phyloP scores from a whole-genome alignment of 495 filamentous ascomycete species.

The Stereocaulon alpinum region DNA sequence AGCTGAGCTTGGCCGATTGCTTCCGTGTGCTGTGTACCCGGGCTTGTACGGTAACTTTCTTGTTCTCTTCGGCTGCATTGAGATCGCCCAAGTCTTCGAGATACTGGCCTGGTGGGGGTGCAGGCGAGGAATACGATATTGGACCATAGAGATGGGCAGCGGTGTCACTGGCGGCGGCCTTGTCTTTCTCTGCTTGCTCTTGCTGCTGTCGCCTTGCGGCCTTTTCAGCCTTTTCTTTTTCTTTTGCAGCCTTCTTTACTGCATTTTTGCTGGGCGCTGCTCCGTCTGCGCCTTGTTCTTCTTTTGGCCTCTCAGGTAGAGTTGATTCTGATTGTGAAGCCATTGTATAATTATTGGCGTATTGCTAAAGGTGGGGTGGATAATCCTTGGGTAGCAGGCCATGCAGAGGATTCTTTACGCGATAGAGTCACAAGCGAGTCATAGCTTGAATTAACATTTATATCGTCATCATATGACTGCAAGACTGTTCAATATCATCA shows the following conservation, averaged over 20 bases:
- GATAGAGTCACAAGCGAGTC: background rate
- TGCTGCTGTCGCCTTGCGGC: slow-evolving; percentile 44
- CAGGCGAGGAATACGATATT: slow-evolving; percentile 17
- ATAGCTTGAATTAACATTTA: background rate
- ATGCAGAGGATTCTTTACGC: background rate
- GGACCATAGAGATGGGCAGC: slow-evolving; percentile 61
- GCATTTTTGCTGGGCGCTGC: slow-evolving; percentile 51
- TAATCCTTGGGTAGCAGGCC: no score
- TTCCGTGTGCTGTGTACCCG: slow-evolving; percentile 79
- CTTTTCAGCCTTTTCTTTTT: slow-evolving; percentile 57
- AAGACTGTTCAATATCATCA: background rate
- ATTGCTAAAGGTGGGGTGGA: no score
- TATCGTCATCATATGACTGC: background rate
- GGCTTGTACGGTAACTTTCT: slow-evolving; percentile 69
- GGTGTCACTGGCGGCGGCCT: slow-evolving; percentile 51
- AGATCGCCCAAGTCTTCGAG: slow-evolving; percentile 42
- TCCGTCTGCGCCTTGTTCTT: slow-evolving; percentile 19
- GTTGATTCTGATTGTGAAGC: slow-evolving; percentile 11
- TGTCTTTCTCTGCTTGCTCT: slow-evolving; percentile 28
- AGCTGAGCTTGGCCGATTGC: slow-evolving; percentile 85
- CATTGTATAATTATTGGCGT: slow-evolving; percentile 5
- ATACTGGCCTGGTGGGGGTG: slow-evolving; percentile 10
- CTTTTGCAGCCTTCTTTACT: slow-evolving; percentile 57
- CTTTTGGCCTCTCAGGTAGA: slow-evolving; percentile 15
- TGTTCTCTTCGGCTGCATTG: slow-evolving; percentile 50